Evolutionary conservation across 1,139 yeast species (phyloP), one percentile per base, ranked within the genome.

Genomic region (Pneumocystis sp.): DNA sequence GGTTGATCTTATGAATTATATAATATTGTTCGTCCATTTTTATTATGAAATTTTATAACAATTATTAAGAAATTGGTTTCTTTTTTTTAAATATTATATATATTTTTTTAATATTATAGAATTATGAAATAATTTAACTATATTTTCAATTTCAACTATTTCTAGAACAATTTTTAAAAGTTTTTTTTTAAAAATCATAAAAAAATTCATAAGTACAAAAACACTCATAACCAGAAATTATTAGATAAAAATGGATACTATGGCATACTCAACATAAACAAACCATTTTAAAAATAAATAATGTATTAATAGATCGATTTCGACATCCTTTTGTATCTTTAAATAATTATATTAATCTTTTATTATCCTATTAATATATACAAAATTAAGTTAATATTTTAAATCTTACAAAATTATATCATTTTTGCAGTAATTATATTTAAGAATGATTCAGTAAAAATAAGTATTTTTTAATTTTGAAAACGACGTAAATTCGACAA

Each of bases 401-500:
- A 31, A 31, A 31, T 31, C 4, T 31, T 31, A 31, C 5, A 31
- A 31, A 31, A 31, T 31, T 31, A 31, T 31, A 31, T 31, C 3
- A 31, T 5, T 31, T 31, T 31, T 31, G 5, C 34, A 31, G 5
- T 3, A 31, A 31, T 31, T 31, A 31, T 31, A 31, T n/a, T 50
- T 61, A 34, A 35, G 42, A 50, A 61, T 34, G 63, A 4, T 35
- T 15, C 8, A 12, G 19, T 25, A 50, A 37, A 59, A 50, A 21
- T 25, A 35, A 39, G 37, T 42, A 35, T 34, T 15, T 61, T 44
- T 44, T 59, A 65, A 15, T 57, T 39, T 21, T 59, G 60, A 37
- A 65, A 60, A 59, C 62, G 61, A 12, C 68, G 63, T 61, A 67
- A 56, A n/a, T 63, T 67, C 25, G 69, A 63, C 25, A 67, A 63